Percentiles rank a stretch among this genome's conserved stretches.
These are phyloP conservation scores for Bacterosira constricta DNA, from an alignment of 108 stramenopile species.

Conservation along the genomic window DNA sequence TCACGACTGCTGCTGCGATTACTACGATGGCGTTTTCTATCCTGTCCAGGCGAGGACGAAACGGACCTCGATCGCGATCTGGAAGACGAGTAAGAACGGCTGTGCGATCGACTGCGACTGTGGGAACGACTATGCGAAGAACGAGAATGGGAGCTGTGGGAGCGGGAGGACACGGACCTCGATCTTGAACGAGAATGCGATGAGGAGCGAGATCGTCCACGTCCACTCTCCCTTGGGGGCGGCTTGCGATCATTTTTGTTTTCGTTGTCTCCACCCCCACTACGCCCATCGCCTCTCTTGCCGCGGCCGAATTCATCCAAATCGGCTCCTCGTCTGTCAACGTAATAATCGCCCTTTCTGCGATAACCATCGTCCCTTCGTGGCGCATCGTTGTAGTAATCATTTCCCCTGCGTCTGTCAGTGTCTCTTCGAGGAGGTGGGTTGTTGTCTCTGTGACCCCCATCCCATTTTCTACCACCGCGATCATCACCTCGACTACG, in stretches of 20 bases:
- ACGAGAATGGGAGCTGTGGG: too few relatives aligned
- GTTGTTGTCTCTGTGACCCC: neutral
- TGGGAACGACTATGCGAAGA: neutral
- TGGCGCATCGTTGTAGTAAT: neutral
- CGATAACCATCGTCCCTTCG: neutral
- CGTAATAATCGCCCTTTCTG: constrained; percentile 1
- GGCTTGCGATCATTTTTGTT: neutral
- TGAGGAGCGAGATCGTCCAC: constrained; percentile 1
- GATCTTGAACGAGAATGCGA: constrained; percentile 16
- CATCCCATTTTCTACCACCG: neutral
- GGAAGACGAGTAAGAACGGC: too few relatives aligned
- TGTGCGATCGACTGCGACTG: too few relatives aligned
- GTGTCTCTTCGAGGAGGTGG: neutral
- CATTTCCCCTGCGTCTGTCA: neutral
- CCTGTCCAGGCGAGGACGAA: too few relatives aligned
- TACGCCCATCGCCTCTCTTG: constrained; percentile 6
- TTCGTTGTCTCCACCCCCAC: too few relatives aligned
- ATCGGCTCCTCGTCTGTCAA: constrained; percentile 8
- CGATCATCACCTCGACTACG: constrained; percentile 1
- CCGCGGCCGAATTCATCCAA: constrained; percentile 41
- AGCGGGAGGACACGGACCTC: constrained; percentile 3
- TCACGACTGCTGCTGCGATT: neutral
- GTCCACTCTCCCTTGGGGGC: neutral
- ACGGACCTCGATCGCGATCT: constrained; percentile 7
- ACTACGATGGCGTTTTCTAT: neutral